Conservation (phyloP, 2,329 filamentous ascomycete genomes). For the Microdochium trichocladiopsis region DNA sequence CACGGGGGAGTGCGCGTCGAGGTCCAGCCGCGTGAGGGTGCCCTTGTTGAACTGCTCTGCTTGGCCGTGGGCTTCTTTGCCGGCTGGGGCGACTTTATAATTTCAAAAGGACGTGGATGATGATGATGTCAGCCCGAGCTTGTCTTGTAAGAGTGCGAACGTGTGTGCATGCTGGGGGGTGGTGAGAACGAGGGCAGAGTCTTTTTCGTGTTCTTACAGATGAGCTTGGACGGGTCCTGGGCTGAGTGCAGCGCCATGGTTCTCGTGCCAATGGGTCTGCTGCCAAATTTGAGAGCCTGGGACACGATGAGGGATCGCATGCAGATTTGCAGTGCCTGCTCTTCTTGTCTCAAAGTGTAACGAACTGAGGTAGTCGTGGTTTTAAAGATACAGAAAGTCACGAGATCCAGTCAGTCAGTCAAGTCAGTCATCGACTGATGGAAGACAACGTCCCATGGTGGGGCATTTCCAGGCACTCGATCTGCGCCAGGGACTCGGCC, state of each 20-base stretch:
- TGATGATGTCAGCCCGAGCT: conserved; percentile 11
- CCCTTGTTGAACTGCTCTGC: conserved; percentile 69
- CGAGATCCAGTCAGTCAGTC: too few species aligned
- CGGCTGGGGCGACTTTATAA: conserved; percentile 54
- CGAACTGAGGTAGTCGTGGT: background rate
- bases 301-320: background rate
- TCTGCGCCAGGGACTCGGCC: too few species aligned
- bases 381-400: background rate
- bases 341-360: conserved; percentile 8
- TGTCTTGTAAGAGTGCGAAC: conserved; percentile 1
- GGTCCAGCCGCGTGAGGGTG: conserved; percentile 52
- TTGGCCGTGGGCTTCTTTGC: conserved; percentile 48
- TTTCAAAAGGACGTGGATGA: background rate
- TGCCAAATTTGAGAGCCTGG: conserved; percentile 1
- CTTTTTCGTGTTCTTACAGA: too few species aligned
- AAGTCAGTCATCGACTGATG: background rate
- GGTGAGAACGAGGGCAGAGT: background rate
- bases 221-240: conserved; percentile 35
- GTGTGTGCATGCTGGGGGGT: background rate
- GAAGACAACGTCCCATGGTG: too few species aligned
- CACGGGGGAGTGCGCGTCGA: conserved; percentile 58
- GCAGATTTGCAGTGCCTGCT: conserved; percentile 10
- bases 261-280: conserved; percentile 6
- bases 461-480: too few species aligned
- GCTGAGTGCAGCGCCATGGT: conserved; percentile 38